These are phyloP conservation scores for Saccharomyces eubayanus DNA, from an alignment of 805 yeast species.

Conservation along the genomic window DNA sequence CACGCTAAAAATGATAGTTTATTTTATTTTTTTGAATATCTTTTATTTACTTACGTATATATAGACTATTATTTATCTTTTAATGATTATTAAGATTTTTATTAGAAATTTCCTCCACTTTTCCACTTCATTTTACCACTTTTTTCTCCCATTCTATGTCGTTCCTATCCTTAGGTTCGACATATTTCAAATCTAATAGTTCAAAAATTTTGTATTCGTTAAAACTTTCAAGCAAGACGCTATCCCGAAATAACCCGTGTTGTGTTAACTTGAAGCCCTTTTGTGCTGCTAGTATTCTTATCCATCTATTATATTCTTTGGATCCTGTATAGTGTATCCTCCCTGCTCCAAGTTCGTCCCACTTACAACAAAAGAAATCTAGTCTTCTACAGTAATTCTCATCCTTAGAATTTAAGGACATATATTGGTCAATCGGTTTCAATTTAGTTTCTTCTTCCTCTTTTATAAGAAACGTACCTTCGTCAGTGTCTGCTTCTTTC, in stretches of 20 bases:
- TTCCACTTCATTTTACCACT: neutral
- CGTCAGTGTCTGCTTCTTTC: neutral
- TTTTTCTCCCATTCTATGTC: neutral
- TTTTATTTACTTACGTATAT: neutral
- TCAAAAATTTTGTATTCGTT: slow-evolving; percentile 23
- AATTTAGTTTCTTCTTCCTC: slow-evolving; percentile 1
- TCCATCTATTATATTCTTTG: slow-evolving; percentile 26
- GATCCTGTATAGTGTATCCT: slow-evolving; percentile 29
- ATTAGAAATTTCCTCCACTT: neutral
- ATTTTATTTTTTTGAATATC: neutral
- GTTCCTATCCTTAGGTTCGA: slow-evolving; percentile 1
- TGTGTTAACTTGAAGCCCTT: slow-evolving; percentile 25
- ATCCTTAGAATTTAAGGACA: slow-evolving; percentile 15
- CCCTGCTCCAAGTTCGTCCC: slow-evolving; percentile 28
- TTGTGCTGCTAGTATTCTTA: slow-evolving; percentile 19
- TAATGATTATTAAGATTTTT: neutral
- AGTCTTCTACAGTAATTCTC: slow-evolving; percentile 22
- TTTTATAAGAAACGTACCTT: neutral
- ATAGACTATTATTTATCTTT: neutral
- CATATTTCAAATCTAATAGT: slow-evolving; percentile 15
- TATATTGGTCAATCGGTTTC: slow-evolving; percentile 12
- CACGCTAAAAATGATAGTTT: slow-evolving; percentile 1
- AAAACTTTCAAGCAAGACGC: slow-evolving; percentile 18
- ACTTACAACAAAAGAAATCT: slow-evolving; percentile 26
- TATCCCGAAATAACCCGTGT: slow-evolving; percentile 26